Evolutionary conservation across 2,329 filamentous ascomycete genomes (phyloP).

Genomic region (Botryotinia calthae): DNA sequence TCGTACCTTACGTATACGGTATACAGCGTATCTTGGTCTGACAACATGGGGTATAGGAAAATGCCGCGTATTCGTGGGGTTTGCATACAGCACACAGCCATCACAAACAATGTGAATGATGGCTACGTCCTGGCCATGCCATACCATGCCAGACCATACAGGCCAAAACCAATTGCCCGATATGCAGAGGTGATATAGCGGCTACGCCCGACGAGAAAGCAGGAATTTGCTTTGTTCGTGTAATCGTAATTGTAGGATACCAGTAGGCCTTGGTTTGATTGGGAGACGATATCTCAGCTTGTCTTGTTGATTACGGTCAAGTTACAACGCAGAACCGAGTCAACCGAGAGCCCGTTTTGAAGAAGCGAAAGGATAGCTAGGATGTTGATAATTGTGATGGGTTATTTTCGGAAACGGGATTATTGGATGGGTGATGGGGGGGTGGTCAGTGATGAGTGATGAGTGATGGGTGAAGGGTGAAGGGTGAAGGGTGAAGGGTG

Average conservation of each 20-base stretch:
- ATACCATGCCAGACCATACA: background rate
- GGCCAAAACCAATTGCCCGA: slow-evolving; percentile 14
- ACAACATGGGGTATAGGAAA: slow-evolving; percentile 11
- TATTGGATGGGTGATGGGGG: background rate
- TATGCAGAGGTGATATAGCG: slow-evolving; percentile 6
- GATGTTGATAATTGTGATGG: background rate
- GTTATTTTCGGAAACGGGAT: slow-evolving; percentile 1
- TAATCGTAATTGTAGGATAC: background rate
- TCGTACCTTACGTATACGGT: slow-evolving; percentile 18
- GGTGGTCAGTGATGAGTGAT: background rate
- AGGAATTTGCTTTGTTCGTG: background rate
- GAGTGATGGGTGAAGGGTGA: too few relatives aligned
- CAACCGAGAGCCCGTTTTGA: slow-evolving; percentile 8
- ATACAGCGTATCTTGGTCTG: background rate
- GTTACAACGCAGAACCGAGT: slow-evolving; percentile 14
- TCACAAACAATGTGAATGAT: background rate
- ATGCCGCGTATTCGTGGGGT: slow-evolving; percentile 19
- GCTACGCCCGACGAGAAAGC: slow-evolving; percentile 15
- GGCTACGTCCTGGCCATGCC: background rate
- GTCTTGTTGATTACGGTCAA: background rate
- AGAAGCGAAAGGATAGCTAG: slow-evolving; percentile 3
- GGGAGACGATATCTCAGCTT: background rate
- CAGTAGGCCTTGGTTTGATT: background rate
- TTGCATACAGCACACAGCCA: background rate
- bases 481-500: background rate